These are phyloP conservation scores for Clavispora vitiphila DNA, from an alignment of 805 yeast genomes.

Conservation along the genomic window DNA sequence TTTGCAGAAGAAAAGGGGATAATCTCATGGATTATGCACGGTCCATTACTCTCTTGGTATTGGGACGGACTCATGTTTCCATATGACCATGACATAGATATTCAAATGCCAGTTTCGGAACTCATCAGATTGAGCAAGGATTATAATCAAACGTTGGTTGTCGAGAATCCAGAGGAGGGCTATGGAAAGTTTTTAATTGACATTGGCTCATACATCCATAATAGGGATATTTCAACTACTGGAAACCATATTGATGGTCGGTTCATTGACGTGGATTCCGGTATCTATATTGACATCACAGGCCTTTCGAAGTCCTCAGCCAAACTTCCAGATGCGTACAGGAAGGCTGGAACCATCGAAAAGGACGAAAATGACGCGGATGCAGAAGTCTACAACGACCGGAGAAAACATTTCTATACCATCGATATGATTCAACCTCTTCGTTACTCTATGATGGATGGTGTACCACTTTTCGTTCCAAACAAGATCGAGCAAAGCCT, in stretches of 20 bases:
- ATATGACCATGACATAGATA: slow-evolving; percentile 13
- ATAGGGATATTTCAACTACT: slow-evolving; percentile 10
- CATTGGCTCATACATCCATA: slow-evolving; percentile 15
- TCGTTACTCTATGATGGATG: slow-evolving; percentile 14
- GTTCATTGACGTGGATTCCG: slow-evolving; percentile 14
- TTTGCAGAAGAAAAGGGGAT: slow-evolving; percentile 13
- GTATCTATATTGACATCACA: slow-evolving; percentile 15
- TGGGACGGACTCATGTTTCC: slow-evolving; percentile 17
- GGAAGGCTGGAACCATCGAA: slow-evolving; percentile 7
- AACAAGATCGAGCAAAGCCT: slow-evolving; percentile 13
- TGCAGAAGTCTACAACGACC: slow-evolving; percentile 15
- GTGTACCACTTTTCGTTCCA: slow-evolving; percentile 16
- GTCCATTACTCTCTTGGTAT: slow-evolving; percentile 14
- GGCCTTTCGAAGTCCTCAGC: slow-evolving; percentile 11
- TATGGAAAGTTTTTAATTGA: slow-evolving; percentile 17
- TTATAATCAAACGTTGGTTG: slow-evolving; percentile 14
- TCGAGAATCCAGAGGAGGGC: slow-evolving; percentile 16
- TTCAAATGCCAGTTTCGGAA: slow-evolving; percentile 14
- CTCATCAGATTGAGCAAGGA: slow-evolving; percentile 5
- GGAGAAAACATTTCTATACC: slow-evolving; percentile 16
- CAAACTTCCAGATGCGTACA: slow-evolving; percentile 10
- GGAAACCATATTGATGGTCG: slow-evolving; percentile 15
- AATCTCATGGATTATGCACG: slow-evolving; percentile 16
- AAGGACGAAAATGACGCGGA: slow-evolving; percentile 6
- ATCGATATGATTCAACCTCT: slow-evolving; percentile 16